Percentiles rank a stretch among this genome's conserved stretches.
Conservation (phyloP, 1,284 basidiomycete genomes). For the Ganoderma resinaceum region DNA sequence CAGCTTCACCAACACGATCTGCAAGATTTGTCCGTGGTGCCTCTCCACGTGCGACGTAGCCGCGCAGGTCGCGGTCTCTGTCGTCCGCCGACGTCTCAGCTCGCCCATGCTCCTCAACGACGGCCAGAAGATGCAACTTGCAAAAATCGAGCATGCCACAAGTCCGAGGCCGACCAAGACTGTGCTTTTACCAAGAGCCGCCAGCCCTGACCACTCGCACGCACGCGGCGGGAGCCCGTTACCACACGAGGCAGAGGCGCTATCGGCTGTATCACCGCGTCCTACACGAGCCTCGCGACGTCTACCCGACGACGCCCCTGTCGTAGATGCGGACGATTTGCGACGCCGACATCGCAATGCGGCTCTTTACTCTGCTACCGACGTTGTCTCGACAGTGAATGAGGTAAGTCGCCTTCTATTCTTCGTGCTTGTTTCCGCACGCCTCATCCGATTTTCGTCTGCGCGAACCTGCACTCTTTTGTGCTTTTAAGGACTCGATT, state of each 20-base stretch:
- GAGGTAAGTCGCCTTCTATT: constrained; percentile 38
- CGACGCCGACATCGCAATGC: constrained; percentile 36
- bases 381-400: constrained; percentile 41
- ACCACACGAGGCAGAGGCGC: constrained; percentile 11
- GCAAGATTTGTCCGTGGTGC: constrained; percentile 66
- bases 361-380: constrained; percentile 35
- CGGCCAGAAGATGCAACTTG: constrained; percentile 40
- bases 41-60: constrained; percentile 52
- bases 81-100: constrained; percentile 45
- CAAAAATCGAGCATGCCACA: constrained; percentile 28
- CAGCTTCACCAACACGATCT: constrained; percentile 56
- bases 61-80: constrained; percentile 44
- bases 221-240: constrained; percentile 7
- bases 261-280: constrained; percentile 10
- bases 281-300: constrained; percentile 20
- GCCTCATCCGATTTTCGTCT: not conserved
- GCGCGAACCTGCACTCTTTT: not conserved
- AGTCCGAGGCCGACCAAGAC: not conserved
- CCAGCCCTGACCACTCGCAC: too few relatives aligned
- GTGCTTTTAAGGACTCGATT: constrained; percentile 21
- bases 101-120: constrained; percentile 44
- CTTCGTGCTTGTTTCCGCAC: not conserved
- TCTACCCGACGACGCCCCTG: constrained; percentile 21
- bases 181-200: not conserved
- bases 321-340: constrained; percentile 21